Evolutionary conservation across 768 basidiomycete species (phyloP).

Genomic region (Coprinellus aureogranulatus): DNA sequence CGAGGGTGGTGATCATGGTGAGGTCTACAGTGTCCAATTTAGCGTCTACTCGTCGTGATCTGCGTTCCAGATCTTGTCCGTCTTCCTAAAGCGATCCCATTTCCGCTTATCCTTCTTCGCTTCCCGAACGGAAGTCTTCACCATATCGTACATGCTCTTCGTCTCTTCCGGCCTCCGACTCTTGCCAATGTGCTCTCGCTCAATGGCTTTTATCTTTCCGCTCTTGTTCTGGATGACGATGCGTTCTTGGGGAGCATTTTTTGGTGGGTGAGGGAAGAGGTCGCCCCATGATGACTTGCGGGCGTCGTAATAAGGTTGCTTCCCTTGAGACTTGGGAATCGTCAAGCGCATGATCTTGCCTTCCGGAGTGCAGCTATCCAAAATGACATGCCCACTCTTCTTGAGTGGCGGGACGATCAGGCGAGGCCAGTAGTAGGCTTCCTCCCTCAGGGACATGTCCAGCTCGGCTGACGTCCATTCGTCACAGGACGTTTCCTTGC

Average conservation of each 20-base stretch:
- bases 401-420: conserved; percentile 92
- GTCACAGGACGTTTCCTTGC: conserved; percentile 5
- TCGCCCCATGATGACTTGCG: conserved; percentile 95
- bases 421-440: conserved; percentile 88
- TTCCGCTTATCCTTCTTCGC: conserved; percentile 19
- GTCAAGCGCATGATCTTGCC: conserved; percentile 90
- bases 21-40: background rate
- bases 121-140: conserved; percentile 17
- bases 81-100: conserved; percentile 24
- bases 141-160: conserved; percentile 13
- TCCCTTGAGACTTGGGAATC: conserved; percentile 92
- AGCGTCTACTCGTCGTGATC: background rate
- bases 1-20: background rate
- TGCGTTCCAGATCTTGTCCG: conserved; percentile 19
- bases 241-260: conserved; percentile 71
- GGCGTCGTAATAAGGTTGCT: conserved; percentile 91
- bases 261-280: conserved; percentile 86
- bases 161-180: conserved; percentile 13
- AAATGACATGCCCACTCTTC: conserved; percentile 83
- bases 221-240: conserved; percentile 32
- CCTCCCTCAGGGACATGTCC: conserved; percentile 56
- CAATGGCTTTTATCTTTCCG: conserved; percentile 22
- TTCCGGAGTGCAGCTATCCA: conserved; percentile 83
- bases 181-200: conserved; percentile 58
- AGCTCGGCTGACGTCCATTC: conserved; percentile 30